Evolutionary conservation across 1,284 basidiomycete genomes (phyloP), one percentile per base, ranked within the genome.

Genomic region (Trichosporon asahii): DNA sequence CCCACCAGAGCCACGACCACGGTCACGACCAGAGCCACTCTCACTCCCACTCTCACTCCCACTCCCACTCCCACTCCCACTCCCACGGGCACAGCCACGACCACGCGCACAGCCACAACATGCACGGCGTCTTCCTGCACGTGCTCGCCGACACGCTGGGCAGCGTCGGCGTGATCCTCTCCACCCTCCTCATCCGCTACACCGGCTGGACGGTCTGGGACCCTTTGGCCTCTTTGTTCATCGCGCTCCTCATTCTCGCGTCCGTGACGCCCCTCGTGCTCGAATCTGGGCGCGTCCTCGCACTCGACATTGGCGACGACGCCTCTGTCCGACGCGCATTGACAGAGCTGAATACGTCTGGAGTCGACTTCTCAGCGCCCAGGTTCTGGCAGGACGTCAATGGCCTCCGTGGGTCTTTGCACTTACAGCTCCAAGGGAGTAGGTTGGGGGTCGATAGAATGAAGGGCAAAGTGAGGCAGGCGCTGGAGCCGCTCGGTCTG

Each of bases 131-230:
- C 14, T 99, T 99, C 81, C 85, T 99, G 71, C 81, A 82, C 70
- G 82, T 82, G 53, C 67, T 82, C 46, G 83, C 79, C 12, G 73
- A 75, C 71, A 75, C 73, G n/a, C 65, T 75, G n/a, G 77, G 75
- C 14, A 74, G 70, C 11, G 95, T 99, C 21, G 97, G 97, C n/a
- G 97, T 99, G 8, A 99, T 99, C 79, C 88, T 98, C 67, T 98
- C 95, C 25, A 99, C 97, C 2, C 85, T 99, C 15, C 87, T 99
- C 70, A 99, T 99, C 75, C 90, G 96, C 76, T 90, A 90, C 71
- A 99, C 97, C 76, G 96, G 96, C n/a, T 99, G 95, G 95, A 99
- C 97, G 2, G 95, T 95, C 18, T 99, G 98, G 80, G 97, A 99
- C 83, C 97, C 97, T 2, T 95, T 99, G 72, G 97, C 97, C 0